A percentile compares a stretch with the other conserved stretches of the same genome.
Conservation (phyloP, 2,329 filamentous ascomycete species). For the Cytospora paraplurivora region DNA sequence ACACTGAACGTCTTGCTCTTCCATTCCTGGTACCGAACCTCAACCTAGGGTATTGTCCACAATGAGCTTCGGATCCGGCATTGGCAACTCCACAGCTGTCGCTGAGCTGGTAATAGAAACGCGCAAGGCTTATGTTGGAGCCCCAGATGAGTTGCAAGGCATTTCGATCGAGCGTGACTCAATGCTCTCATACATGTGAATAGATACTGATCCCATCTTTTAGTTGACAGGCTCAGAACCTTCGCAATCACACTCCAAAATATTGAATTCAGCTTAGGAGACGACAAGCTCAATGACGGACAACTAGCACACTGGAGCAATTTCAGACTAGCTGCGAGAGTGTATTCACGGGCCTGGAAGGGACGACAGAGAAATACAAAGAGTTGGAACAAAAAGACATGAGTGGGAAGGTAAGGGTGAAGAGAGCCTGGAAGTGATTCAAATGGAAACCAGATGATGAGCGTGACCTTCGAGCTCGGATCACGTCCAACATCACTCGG, state of each 20-base stretch:
- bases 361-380: background rate
- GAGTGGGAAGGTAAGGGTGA: background rate
- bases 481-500: background rate
- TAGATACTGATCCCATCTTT: no score
- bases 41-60: background rate
- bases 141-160: background rate
- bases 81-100: background rate
- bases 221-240: background rate
- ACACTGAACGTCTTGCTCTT: no score
- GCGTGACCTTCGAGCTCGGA: background rate
- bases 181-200: no score
- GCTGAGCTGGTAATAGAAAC: background rate
- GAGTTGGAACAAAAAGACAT: background rate
- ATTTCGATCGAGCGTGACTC: background rate
- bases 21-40: no score
- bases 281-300: background rate
- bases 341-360: background rate
- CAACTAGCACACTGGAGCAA: background rate
- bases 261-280: background rate
- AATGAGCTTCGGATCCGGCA: background rate
- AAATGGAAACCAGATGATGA: background rate
- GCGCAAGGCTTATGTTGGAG: background rate
- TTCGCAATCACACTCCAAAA: background rate
- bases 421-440: background rate
- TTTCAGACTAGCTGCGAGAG: background rate